Base-by-base conservation (phyloP, 495 filamentous ascomycete species). In the Penicillium soppii region DNA sequence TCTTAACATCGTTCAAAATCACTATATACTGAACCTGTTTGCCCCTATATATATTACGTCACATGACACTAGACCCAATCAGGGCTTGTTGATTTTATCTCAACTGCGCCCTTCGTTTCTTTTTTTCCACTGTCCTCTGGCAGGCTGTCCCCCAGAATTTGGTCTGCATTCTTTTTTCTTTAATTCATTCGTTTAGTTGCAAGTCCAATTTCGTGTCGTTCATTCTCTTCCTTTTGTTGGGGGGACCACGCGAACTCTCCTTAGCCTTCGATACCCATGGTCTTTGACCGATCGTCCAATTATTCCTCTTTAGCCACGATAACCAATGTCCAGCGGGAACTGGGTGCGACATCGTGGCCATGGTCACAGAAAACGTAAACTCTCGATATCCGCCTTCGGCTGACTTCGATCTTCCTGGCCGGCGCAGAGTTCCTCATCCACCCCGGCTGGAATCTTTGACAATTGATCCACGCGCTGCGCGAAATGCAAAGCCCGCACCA, bases 261-360 rank as follows among this genome's bases (percentile, higher is more conserved):
- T 48, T 43, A 49, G 44, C 54, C 50, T 43, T 44, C 9, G 8
- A 41, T 22, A 15, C 12, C 15, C 44, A 26, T 21, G 29, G 29
- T 25, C 36, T 35, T 38, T 41, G 15, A 20, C 50, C 17, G 15
- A 32, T 21, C 47, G 4, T 10, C 13, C 53, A 36, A 26, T 49
- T 36, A 16, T 21, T 41, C 32, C 15, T 49, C 20, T 43, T 53
- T 33, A 43, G 36, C 38, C 43, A 47, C 29, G 54, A 58, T 61
- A 65, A 73, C 69, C 65, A 76, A 76, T 76, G 73, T 74, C 68
- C 69, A 72, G 61, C 70, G 61, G 57, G 70, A 63, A 62, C 68
- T 72, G 66, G 61, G 60, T 68, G 50, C 60, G 58, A 61, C 44
- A 46, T 65, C 63, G 73, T 75, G 73, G 71, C 73, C 70, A 77